These are phyloP conservation scores for Saraca asoca DNA, from an alignment of 331 rosid genomes.

Conservation along the genomic window DNA sequence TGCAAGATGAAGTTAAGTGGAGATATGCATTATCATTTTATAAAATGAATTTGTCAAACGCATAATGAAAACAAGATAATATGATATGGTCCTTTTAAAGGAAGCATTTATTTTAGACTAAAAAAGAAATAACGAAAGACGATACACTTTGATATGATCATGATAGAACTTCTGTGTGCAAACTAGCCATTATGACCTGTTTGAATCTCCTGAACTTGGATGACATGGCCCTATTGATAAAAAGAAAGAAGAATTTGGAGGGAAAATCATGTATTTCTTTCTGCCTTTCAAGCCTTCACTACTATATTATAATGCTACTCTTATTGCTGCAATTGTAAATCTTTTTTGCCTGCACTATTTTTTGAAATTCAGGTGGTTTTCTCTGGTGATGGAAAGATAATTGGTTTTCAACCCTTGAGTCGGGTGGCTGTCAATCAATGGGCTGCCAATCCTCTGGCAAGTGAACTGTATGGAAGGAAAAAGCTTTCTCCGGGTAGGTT, in stretches of 20 bases:
- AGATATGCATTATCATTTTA: too few species aligned
- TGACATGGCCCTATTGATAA: neutral
- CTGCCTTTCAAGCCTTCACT: neutral
- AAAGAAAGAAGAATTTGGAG: neutral
- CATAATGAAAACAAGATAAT: neutral
- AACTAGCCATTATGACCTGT: slow-evolving; percentile 6
- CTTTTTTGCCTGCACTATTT: slow-evolving; percentile 24
- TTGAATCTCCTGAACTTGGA: neutral
- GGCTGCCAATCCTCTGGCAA: slow-evolving; percentile 88
- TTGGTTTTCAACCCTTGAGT: slow-evolving; percentile 90
- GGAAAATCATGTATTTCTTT: neutral
- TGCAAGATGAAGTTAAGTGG: neutral
- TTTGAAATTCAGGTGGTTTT: slow-evolving; percentile 67
- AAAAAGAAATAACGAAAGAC: too few species aligned
- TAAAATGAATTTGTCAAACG: too few species aligned
- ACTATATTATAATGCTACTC: neutral
- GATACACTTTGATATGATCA: too few species aligned
- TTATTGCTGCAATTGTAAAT: slow-evolving; percentile 6
- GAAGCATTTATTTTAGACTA: too few species aligned
- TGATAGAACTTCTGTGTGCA: neutral
- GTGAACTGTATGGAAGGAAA: slow-evolving; percentile 74
- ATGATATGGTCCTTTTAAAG: neutral
- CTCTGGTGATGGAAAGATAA: slow-evolving; percentile 61
- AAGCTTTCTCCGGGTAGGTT: slow-evolving; percentile 76
- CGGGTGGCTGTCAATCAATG: slow-evolving; percentile 84